Conservation (phyloP, 192 early-diverging fungal species). For the Linderina pennispora region DNA sequence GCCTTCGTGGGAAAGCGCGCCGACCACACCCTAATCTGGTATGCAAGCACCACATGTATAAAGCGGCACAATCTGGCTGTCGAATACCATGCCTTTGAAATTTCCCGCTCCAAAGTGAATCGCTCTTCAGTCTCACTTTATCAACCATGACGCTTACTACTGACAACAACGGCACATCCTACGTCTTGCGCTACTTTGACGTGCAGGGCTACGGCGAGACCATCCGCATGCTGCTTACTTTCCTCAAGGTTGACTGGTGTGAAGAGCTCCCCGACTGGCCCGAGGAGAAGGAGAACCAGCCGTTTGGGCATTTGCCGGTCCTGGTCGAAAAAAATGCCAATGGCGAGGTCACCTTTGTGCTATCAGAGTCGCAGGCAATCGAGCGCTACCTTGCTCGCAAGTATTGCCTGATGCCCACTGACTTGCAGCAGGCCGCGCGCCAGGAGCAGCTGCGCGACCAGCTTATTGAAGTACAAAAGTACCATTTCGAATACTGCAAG, state of each 20-base stretch:
- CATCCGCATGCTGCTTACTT: constrained; percentile 26
- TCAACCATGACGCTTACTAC: background rate
- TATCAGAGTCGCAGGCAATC: constrained; percentile 45
- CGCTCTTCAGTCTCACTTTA: too few species aligned
- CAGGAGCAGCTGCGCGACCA: constrained; percentile 16
- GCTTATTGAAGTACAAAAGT: constrained; percentile 4
- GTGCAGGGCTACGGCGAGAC: constrained; percentile 14
- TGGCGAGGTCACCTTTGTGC: constrained; percentile 14
- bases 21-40: too few species aligned
- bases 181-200: constrained; percentile 30
- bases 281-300: constrained; percentile 18
- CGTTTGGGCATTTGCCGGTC: constrained; percentile 30
- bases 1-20: too few species aligned
- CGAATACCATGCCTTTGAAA: too few species aligned
- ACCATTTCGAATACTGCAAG: too few species aligned
- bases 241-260: constrained; percentile 29
- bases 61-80: too few species aligned
- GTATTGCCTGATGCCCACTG: constrained; percentile 36
- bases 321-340: constrained; percentile 15
- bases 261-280: constrained; percentile 26
- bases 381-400: constrained; percentile 48
- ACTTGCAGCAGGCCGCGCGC: constrained; percentile 20
- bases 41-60: too few species aligned
- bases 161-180: constrained; percentile 6
- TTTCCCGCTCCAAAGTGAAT: too few species aligned